Evolutionary conservation across 2,329 filamentous ascomycete species (phyloP).

Genomic region (Chaetomiaceae sp.): DNA sequence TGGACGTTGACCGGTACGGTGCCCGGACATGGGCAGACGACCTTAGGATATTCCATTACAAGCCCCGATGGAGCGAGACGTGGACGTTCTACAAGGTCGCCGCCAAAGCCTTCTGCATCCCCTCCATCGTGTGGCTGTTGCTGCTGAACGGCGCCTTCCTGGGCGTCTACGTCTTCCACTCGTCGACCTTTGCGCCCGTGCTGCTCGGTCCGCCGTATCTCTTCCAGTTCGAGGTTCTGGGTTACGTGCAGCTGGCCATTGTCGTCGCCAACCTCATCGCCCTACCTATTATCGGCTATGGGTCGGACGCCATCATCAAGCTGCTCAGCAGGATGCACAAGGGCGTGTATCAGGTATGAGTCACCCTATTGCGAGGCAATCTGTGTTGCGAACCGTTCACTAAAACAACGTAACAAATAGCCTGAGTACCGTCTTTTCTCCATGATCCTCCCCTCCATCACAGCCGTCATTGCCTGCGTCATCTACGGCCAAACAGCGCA

Average conservation of each 20-base stretch:
- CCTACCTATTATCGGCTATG: slow-evolving; percentile 1
- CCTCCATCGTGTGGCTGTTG: slow-evolving; percentile 2
- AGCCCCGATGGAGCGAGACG: background rate
- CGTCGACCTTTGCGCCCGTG: slow-evolving; percentile 2
- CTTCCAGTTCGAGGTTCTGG: slow-evolving; percentile 1
- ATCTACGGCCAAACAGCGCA: slow-evolving; percentile 2
- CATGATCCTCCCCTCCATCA: background rate
- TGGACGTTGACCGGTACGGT: slow-evolving; percentile 3
- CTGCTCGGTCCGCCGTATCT: slow-evolving; percentile 1
- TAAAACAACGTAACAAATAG: background rate
- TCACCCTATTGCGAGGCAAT: background rate
- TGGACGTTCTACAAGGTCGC: slow-evolving; percentile 3
- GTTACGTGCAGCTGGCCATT: slow-evolving; percentile 1
- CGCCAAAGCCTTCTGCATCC: background rate
- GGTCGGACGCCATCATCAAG: slow-evolving; percentile 1
- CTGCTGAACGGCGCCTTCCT: slow-evolving; percentile 3
- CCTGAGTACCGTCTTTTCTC: slow-evolving; percentile 1
- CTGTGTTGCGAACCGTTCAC: background rate
- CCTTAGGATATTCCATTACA: slow-evolving; percentile 1
- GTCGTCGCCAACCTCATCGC: background rate
- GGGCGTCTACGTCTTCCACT: slow-evolving; percentile 4
- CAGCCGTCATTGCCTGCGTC: background rate
- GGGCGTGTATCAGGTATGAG: slow-evolving; percentile 2
- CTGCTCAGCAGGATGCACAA: slow-evolving; percentile 5
- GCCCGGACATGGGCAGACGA: slow-evolving; percentile 2